Evolutionary conservation across 225 moss, liverwort and hornwort genomes (phyloP).

Genomic region (Physcomitrium patens): DNA sequence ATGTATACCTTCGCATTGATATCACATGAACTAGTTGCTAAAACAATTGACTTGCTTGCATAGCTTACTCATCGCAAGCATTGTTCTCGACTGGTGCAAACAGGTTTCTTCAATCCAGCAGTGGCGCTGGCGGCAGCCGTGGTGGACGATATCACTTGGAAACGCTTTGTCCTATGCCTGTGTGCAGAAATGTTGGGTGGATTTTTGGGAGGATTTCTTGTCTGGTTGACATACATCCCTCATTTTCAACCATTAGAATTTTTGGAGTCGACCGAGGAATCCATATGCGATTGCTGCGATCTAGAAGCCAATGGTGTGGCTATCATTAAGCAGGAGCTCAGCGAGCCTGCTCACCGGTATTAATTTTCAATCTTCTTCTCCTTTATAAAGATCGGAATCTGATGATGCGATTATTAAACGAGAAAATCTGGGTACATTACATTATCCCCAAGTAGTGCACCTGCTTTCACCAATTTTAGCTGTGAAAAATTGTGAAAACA

Average conservation of each 20-base stretch:
- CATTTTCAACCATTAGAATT: constrained; percentile 58
- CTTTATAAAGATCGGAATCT: neutral
- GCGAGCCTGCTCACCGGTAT: constrained; percentile 50
- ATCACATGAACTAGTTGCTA: no score
- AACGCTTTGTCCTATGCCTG: constrained; percentile 24
- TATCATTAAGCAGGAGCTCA: constrained; percentile 62
- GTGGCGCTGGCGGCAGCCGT: constrained; percentile 52
- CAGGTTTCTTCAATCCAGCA: constrained; percentile 56
- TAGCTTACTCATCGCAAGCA: no score
- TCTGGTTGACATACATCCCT: constrained; percentile 54
- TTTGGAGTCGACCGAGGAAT: constrained; percentile 30
- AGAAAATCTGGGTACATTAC: neutral
- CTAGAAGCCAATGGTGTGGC: constrained; percentile 54
- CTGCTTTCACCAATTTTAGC: neutral
- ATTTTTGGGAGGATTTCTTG: constrained; percentile 41
- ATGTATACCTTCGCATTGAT: no score
- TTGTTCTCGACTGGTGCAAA: neutral
- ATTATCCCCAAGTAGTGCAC: neutral
- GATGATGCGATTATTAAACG: neutral
- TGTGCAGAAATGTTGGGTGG: constrained; percentile 56
- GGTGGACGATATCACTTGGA: constrained; percentile 46
- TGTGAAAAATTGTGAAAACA: no score
- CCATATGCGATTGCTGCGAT: constrained; percentile 54
- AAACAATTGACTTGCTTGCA: neutral
- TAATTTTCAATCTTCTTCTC: neutral